phyloP scores from a whole-genome alignment of 2,329 filamentous ascomycete genomes.

The Epichloe sibirici region DNA sequence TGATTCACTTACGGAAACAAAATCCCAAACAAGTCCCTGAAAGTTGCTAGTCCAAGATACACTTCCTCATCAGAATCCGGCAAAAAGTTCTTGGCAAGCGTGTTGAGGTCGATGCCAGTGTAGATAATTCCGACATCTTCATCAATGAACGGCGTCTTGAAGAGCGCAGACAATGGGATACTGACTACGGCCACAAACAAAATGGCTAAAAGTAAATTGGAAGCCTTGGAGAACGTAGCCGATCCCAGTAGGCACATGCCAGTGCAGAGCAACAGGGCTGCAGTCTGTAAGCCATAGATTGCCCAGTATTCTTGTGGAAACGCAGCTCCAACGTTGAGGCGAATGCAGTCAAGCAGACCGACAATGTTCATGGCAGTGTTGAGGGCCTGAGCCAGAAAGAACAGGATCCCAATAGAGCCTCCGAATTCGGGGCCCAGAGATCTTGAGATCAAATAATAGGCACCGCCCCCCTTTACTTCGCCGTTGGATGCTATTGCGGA shows the following conservation, averaged over 20 bases:
- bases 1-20: constrained; percentile 49
- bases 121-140: constrained; percentile 54
- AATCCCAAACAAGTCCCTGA: constrained; percentile 75
- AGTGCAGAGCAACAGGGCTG: constrained; percentile 59
- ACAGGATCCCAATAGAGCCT: constrained; percentile 75
- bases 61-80: constrained; percentile 55
- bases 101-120: constrained; percentile 61
- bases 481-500: constrained; percentile 86
- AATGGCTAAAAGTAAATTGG: constrained; percentile 61
- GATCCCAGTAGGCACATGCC: constrained; percentile 68
- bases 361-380: constrained; percentile 83
- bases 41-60: constrained; percentile 53
- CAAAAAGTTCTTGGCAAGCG: constrained; percentile 60
- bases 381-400: constrained; percentile 81
- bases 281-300: constrained; percentile 63
- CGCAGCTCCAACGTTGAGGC: constrained; percentile 56
- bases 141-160: constrained; percentile 56
- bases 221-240: constrained; percentile 66
- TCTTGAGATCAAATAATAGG: constrained; percentile 80
- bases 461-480: constrained; percentile 79
- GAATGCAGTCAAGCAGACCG: constrained; percentile 71
- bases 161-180: constrained; percentile 66
- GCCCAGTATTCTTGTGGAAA: constrained; percentile 65
- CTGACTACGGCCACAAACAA: constrained; percentile 64
- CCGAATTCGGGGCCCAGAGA: constrained; percentile 82